Percentiles rank a stretch among this genome's conserved stretches.
Evolutionary conservation across 2,329 filamentous ascomycete species (phyloP).

Genomic region (Colletotrichum brevisporum): DNA sequence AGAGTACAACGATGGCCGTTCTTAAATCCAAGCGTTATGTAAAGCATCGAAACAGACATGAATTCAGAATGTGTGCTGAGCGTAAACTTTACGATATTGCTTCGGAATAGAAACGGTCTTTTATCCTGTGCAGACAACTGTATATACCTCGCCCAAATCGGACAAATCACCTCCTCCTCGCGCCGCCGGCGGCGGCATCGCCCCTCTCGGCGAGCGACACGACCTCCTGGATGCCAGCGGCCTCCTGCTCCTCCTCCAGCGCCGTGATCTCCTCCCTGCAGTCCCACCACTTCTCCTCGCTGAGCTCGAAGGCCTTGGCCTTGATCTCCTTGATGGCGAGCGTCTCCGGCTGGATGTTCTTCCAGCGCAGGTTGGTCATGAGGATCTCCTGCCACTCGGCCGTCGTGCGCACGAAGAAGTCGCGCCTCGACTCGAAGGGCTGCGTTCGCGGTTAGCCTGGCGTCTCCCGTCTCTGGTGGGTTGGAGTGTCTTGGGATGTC

Average conservation of each 20-base stretch:
- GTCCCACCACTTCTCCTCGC: constrained; percentile 99
- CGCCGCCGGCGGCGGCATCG: constrained; percentile 65
- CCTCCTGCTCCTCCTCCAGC: constrained; percentile 96
- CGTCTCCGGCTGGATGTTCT: constrained; percentile 75
- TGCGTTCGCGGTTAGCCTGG: constrained; percentile 54
- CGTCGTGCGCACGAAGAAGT: constrained; percentile 91
- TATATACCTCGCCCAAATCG: background rate
- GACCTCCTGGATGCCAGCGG: constrained; percentile 93
- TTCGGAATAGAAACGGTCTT: background rate
- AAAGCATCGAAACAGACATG: too few relatives aligned
- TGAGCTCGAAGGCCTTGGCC: constrained; percentile 88
- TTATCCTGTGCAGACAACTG: background rate
- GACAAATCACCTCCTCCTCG: constrained; percentile 40
- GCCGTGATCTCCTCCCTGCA: constrained; percentile 92
- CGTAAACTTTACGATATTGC: too few relatives aligned
- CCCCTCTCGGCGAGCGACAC: constrained; percentile 85
- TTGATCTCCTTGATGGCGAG: constrained; percentile 92
- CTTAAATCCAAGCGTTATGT: background rate
- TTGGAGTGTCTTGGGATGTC: too few relatives aligned
- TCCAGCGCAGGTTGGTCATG: constrained; percentile 80
- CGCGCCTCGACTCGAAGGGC: constrained; percentile 90
- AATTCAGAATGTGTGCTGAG: too few relatives aligned
- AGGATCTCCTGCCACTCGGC: constrained; percentile 92
- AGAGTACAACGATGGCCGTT: background rate
- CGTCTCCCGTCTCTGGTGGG: background rate